These are phyloP conservation scores for Uronychia setigera DNA, from an alignment of 73 alveolate genomes.

Conservation along the genomic window DNA sequence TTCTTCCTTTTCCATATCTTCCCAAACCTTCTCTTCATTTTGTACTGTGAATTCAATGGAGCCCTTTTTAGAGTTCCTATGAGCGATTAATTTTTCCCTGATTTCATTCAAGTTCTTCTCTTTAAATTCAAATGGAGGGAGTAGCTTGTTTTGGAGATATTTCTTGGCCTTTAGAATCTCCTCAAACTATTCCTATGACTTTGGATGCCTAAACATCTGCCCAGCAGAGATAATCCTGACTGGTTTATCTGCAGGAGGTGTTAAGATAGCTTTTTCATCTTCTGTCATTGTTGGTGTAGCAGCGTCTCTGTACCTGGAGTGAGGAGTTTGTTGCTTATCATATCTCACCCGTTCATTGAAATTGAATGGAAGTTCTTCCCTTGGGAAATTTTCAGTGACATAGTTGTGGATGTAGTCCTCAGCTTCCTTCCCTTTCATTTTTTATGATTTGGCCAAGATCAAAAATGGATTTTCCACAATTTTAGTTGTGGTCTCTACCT, in stretches of 20 bases:
- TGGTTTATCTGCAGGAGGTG: not conserved
- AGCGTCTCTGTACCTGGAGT: not conserved
- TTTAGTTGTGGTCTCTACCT: not conserved
- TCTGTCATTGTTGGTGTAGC: not conserved
- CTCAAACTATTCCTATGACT: not conserved
- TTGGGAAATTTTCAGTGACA: not conserved
- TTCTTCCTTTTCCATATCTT: not conserved
- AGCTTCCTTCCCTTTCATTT: not conserved
- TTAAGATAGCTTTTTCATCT: not conserved
- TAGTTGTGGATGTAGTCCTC: not conserved
- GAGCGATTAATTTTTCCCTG: not conserved
- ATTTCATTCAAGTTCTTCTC: not conserved
- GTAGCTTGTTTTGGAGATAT: not conserved
- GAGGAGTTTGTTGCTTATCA: not conserved
- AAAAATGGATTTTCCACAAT: not conserved
- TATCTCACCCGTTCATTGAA: not conserved
- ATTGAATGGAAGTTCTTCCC: not conserved
- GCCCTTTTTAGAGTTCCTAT: no score
- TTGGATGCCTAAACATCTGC: not conserved
- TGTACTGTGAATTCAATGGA: not conserved
- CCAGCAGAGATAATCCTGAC: not conserved
- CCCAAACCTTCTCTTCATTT: not conserved
- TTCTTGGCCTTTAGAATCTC: not conserved
- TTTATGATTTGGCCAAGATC: not conserved
- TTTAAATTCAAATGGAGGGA: not conserved